These are phyloP conservation scores for Odontarrhena argentea DNA, from an alignment of 345 rosid genomes.

Conservation along the genomic window DNA sequence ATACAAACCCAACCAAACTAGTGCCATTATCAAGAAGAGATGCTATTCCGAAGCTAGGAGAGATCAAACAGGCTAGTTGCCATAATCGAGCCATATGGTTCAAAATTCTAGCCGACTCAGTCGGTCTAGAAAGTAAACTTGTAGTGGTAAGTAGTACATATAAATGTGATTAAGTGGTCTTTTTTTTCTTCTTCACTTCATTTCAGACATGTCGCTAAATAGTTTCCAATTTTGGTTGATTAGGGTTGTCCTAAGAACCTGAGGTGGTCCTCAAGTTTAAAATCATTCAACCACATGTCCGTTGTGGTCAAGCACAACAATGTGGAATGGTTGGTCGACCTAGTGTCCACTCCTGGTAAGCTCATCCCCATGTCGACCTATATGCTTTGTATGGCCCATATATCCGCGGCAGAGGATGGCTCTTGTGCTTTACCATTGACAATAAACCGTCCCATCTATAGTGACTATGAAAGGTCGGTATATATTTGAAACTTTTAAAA, in stretches of 20 bases:
- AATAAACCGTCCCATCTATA: conserved; percentile 73
- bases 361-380: conserved; percentile 62
- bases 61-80: conserved; percentile 73
- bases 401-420: conserved; percentile 62
- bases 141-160: conserved; percentile 64
- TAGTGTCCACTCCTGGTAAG: conserved; percentile 73
- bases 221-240: conserved; percentile 10
- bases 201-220: conserved; percentile 4
- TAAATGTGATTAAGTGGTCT: neutral
- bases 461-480: conserved; percentile 44
- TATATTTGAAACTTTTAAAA: neutral
- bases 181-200: neutral
- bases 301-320: conserved; percentile 64
- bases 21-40: conserved; percentile 47
- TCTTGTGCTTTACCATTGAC: conserved; percentile 76
- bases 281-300: conserved; percentile 78
- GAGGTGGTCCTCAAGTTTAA: conserved; percentile 51
- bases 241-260: conserved; percentile 82
- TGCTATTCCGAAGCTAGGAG: conserved; percentile 71
- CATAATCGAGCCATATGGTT: conserved; percentile 80
- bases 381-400: conserved; percentile 65
- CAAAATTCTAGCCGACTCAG: conserved; percentile 83
- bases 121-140: conserved; percentile 72
- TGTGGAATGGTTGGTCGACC: conserved; percentile 77
- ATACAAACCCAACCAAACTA: conserved; percentile 54